These are phyloP conservation scores for Ophiostoma montium DNA, from an alignment of 2,329 filamentous ascomycete species.

Conservation along the genomic window DNA sequence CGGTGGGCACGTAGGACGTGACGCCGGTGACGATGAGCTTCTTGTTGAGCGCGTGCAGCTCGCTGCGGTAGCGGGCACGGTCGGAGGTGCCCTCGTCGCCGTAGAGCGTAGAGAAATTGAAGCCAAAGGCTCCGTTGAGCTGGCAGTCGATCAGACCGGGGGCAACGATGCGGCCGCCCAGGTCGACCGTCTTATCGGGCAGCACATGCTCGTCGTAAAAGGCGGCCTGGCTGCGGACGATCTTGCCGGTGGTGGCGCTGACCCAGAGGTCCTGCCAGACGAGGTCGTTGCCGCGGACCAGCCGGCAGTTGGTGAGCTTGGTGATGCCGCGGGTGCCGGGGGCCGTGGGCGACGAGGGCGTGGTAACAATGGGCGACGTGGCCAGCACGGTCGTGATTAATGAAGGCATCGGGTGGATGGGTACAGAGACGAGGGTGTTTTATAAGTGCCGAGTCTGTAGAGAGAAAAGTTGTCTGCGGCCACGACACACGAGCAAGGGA, in stretches of 20 bases:
- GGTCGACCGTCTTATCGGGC: conserved; percentile 63
- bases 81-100: conserved; percentile 28
- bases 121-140: conserved; percentile 82
- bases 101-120: conserved; percentile 77
- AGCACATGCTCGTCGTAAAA: conserved; percentile 55
- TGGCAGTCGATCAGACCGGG: conserved; percentile 85
- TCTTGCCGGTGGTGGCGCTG: conserved; percentile 66
- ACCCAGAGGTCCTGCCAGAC: conserved; percentile 79
- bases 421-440: background rate
- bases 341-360: conserved; percentile 32
- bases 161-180: conserved; percentile 68
- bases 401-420: conserved; percentile 13
- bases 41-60: conserved; percentile 56
- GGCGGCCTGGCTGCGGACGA: conserved; percentile 53
- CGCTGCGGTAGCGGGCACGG: conserved; percentile 50
- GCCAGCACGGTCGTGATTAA: conserved; percentile 18
- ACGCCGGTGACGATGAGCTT: conserved; percentile 66
- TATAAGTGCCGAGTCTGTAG: too few relatives aligned
- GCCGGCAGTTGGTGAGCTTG: conserved; percentile 78
- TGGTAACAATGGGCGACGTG: conserved; percentile 21
- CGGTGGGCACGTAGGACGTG: conserved; percentile 74
- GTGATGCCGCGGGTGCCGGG: conserved; percentile 45
- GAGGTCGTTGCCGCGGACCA: conserved; percentile 54
- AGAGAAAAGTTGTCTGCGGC: too few relatives aligned
- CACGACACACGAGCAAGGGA: too few relatives aligned